Evolutionary conservation across 2,329 filamentous ascomycete genomes (phyloP), one percentile per base, ranked within the genome.

Genomic region (Exophiala calicioides): DNA sequence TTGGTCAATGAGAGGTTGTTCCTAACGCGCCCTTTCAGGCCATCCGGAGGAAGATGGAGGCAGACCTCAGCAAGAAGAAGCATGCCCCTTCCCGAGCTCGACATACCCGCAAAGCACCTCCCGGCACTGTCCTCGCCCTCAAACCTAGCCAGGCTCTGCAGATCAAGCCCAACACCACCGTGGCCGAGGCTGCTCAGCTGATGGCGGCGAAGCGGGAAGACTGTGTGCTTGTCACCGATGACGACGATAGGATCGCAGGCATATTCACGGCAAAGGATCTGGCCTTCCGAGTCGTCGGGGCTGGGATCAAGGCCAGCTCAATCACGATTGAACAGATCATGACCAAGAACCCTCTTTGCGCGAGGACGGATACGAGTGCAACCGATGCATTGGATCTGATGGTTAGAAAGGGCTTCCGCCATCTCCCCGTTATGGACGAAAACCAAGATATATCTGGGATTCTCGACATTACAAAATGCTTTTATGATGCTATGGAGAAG

Each of bases 401-500:
- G 93, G 93, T 98, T 47, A 81, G 91, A 60, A 97, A 97, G 73
- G 93, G 93, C 13, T 98, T 98, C 77, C 84, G 93, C 60, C 93
- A 98, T 74, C 71, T 98, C 64, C 93, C 93, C 3, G 93, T 98
- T 57, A 98, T 98, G 93, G 93, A 98, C 70, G 93, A 98, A 75
- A 97, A 98, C 69, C 93, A 98, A 71, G 91, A 98, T 65, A 98
- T 98, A 54, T 95, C 90, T 5, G 93, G 93, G 75, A 90, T 98
- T 58, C 76, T 98, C 44, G 93, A 98, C 69, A 98, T 98, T 61
- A 98, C 93, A 47, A 98, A 97, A 72, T 98, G 93, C 72, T 98
- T 98, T 71, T 98, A 98, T 71, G 93, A 98, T 71, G 93, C 93
- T 32, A 98, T 98, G 93, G 93, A 98, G 76, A 98, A 98, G 76